Evolutionary conservation across 2,329 filamentous ascomycete species (phyloP).

Genomic region (Drechslerella stenobrocha): DNA sequence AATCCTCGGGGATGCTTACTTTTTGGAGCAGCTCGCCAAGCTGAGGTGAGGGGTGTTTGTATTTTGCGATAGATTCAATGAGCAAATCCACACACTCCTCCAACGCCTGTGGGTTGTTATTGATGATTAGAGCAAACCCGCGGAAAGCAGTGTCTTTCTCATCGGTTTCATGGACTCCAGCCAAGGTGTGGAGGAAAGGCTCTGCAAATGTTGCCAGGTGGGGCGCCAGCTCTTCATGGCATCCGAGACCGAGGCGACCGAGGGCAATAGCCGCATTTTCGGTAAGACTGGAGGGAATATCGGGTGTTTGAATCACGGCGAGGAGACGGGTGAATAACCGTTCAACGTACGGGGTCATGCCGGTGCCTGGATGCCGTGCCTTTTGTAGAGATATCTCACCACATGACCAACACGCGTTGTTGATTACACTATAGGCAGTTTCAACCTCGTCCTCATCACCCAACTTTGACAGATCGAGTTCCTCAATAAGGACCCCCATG

Average conservation of each 20-base stretch:
- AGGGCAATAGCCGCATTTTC: conserved; percentile 95
- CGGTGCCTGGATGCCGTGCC: conserved; percentile 59
- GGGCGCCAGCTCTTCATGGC: conserved; percentile 73
- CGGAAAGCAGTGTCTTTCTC: conserved; percentile 94
- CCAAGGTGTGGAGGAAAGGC: conserved; percentile 79
- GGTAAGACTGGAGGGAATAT: conserved; percentile 80
- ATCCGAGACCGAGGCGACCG: conserved; percentile 80
- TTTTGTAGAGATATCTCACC: conserved; percentile 87
- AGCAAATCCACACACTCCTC: conserved; percentile 80
- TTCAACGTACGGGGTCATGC: conserved; percentile 75
- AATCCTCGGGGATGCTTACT: conserved; percentile 60
- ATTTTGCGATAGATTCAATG: conserved; percentile 80
- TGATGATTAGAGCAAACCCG: conserved; percentile 82
- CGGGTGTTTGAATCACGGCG: conserved; percentile 79
- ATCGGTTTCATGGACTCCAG: conserved; percentile 80
- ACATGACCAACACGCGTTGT: conserved; percentile 96
- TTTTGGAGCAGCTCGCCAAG: conserved; percentile 74
- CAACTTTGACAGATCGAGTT: conserved; percentile 66
- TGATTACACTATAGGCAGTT: conserved; percentile 85
- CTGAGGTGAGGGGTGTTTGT: conserved; percentile 69
- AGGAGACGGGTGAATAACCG: conserved; percentile 76
- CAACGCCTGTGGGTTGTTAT: conserved; percentile 87
- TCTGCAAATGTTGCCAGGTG: conserved; percentile 78
- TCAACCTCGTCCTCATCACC: conserved; percentile 80
- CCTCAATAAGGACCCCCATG: conserved; percentile 78